Evolutionary conservation across 805 yeast genomes (phyloP), one percentile per base, ranked within the genome.

Genomic region (Ogataea sp.): DNA sequence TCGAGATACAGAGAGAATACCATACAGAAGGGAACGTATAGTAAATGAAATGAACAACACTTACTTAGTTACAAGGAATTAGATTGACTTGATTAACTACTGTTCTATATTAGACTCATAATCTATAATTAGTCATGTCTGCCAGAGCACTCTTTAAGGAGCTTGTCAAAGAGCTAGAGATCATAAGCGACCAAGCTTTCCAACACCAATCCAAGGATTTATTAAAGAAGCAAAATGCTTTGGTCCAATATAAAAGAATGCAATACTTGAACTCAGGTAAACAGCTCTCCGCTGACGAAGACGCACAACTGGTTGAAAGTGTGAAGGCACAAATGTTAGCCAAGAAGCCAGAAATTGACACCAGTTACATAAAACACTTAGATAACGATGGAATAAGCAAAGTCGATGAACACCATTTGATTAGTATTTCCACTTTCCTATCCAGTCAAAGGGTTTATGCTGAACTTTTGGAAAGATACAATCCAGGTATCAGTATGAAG

Each of bases 391-490:
- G 40, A 6, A 40, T 53, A 18, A 42, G 46, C 20, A 41, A 46
- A 10, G 46, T 49, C 11, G 56, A 53, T 31, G 44, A 44, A 39
- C 49, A 59, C 26, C 78, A 80, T 50, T 59, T 81, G 35, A 48
- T 56, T n/a, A 88, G 84, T 52, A 70, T 83, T 13, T 64, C 74
- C 4, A 63, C 69, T 9, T 90, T 76, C 54, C 62, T 90, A 39
- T 67, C 69, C 38, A 75, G 80, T 45, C 97, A 90, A 59, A 68
- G 93, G 46, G 75, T 69, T 11, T 90, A 87, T 61, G 78, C 76
- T 43, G 89, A 80, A 47, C 68, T 90, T 36, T 66, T 89, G 33
- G 93, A 83, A 48, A 71, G 95, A 48, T 93, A 90, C 60, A 86
- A 89, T 52, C 90, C 95, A 3, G 93, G 95, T 2, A 67, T 82